Base-by-base conservation (phyloP, 1,284 basidiomycete genomes). In the Cryptococcus floricola region DNA sequence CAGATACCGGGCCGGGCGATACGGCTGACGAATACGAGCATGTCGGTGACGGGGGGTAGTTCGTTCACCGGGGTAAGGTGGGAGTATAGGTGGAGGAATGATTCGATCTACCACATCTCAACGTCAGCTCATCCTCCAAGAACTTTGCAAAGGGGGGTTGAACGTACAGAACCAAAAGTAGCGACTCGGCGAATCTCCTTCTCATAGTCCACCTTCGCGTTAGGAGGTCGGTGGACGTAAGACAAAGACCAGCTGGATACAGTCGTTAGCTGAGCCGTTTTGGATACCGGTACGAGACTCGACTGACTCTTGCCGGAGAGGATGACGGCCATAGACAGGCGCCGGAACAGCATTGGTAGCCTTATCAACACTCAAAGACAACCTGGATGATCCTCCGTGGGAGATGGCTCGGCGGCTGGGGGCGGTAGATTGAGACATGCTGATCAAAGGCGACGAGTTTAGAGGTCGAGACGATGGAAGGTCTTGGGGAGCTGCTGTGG, bases 101-200 rank as follows among this genome's bases (percentile, higher is more conserved):
- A 77, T 58, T 78, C 77, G 52, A 76, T 78, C 77, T 78, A 52
- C 19, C 0, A 12, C 50, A 13, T n/a, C 8, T 38, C 38, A 39
- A 25, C 25, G 4, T 43, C 39, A 34, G 39, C 31, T 34, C 25
- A 14, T 19, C 34, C 14, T n/a, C 27, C 18, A 25, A 8, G 12
- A 16, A 2, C n/a, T 34, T 2, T 28, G 54, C 23, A 53, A 50
- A 14, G 45, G 47, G 18, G 25, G 41, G 25, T 13, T 47, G 8
- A 14, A 66, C 71, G 53, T 58, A 74, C 77, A 43, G 77, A 78
- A 47, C 76, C 76, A 58, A 77, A 78, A 4, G 74, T 76, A n/a
- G 76, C 77, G 28, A 78, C 72, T 57, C 70, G 66, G 49, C 69
- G 68, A 39, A 77, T 77, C 62, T 75, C 73, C 61, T 77, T 77